Evolutionary conservation across 2,329 filamentous ascomycete species (phyloP).

Genomic region (Botrytis porri): DNA sequence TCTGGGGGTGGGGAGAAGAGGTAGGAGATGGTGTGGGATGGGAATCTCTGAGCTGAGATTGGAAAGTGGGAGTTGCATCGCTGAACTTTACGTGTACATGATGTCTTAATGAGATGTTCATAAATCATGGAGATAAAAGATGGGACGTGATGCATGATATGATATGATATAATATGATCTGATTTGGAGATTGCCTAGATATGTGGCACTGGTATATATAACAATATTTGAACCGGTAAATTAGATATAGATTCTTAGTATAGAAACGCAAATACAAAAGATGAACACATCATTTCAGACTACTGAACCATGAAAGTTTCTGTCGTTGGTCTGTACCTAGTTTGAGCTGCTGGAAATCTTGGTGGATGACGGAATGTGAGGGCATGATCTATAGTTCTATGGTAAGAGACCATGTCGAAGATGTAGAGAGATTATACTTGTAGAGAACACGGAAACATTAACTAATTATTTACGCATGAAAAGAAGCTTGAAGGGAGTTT

Average conservation of each 20-base stretch:
- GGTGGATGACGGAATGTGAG: too few relatives aligned
- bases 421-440: neutral
- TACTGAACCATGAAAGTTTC: neutral
- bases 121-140: neutral
- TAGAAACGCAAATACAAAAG: neutral
- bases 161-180: neutral
- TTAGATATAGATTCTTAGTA: neutral
- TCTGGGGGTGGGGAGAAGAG: slow-evolving; percentile 15
- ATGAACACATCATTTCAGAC: neutral
- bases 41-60: slow-evolving; percentile 19
- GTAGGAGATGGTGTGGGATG: slow-evolving; percentile 23
- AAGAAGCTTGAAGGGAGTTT: neutral
- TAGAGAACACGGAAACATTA: neutral
- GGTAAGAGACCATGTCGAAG: neutral
- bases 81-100: rapidly evolving
- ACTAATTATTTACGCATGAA: neutral
- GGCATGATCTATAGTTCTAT: neutral
- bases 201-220: neutral
- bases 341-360: neutral
- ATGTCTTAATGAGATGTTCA: neutral
- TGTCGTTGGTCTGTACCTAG: neutral
- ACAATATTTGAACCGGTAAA: neutral
- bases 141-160: neutral
- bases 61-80: neutral
- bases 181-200: too few relatives aligned